phyloP scores from a whole-genome alignment of 192 early-diverging fungal species.

The Coemansia sp. region DNA sequence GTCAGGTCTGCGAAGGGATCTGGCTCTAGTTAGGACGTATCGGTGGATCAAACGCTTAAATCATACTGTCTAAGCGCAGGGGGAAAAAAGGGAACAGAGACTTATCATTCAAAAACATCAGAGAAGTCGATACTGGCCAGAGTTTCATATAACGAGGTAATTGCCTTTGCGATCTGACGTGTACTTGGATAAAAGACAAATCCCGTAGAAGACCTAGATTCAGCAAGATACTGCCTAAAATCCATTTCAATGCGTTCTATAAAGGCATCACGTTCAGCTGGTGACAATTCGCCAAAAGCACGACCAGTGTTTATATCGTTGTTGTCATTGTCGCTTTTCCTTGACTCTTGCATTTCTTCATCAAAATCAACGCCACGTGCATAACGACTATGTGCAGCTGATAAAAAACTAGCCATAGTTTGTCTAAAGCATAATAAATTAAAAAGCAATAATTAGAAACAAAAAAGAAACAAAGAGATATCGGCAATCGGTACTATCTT shows the following conservation, averaged over 20 bases:
- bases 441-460: background rate
- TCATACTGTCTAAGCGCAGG: too few relatives aligned
- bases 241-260: slow-evolving; percentile 23
- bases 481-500: background rate
- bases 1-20: too few relatives aligned
- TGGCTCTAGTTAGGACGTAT: too few relatives aligned
- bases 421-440: background rate
- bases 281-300: slow-evolving; percentile 18
- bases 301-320: slow-evolving; percentile 6
- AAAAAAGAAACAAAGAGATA: background rate
- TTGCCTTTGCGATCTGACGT: slow-evolving; percentile 22
- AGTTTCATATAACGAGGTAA: slow-evolving; percentile 24
- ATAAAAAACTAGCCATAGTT: slow-evolving; percentile 2
- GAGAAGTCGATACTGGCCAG: slow-evolving; percentile 27
- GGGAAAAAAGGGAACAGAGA: background rate
- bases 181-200: slow-evolving; percentile 30
- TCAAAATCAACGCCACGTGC: background rate
- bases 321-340: background rate
- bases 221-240: slow-evolving; percentile 21
- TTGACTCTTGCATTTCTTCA: background rate
- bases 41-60: too few relatives aligned
- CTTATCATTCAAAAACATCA: slow-evolving; percentile 9
- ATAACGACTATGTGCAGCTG: background rate
- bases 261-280: slow-evolving; percentile 21
- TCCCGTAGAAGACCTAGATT: slow-evolving; percentile 12